These are phyloP conservation scores for Pythium volutum DNA, from an alignment of 352 stramenopile species.

Conservation along the genomic window DNA sequence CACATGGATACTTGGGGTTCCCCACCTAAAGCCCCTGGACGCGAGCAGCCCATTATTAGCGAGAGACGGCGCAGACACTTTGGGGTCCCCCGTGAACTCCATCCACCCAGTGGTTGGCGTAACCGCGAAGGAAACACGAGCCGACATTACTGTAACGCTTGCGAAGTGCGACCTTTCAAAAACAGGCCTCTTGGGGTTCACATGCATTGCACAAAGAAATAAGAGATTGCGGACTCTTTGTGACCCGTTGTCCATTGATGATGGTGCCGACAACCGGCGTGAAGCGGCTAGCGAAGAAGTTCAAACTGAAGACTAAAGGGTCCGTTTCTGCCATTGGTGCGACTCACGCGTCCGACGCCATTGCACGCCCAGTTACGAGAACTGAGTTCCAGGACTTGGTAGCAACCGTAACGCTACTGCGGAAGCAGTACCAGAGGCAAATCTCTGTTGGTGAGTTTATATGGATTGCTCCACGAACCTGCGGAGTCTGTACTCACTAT, in stretches of 20 bases:
- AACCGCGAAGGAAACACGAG: not conserved
- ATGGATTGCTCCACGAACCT: not conserved
- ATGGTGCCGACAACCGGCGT: not conserved
- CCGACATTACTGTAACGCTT: constrained; percentile 5
- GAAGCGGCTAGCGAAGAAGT: constrained; percentile 17
- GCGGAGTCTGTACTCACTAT: not conserved
- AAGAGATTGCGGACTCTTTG: not conserved
- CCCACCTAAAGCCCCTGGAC: constrained; percentile 41
- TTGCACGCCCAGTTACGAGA: constrained; percentile 44
- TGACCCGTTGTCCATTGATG: not conserved
- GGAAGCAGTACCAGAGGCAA: constrained; percentile 42
- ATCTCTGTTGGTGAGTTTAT: constrained; percentile 33
- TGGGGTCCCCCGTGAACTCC: not conserved
- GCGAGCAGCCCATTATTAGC: constrained; percentile 43
- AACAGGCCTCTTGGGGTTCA: not conserved
- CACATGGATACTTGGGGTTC: not conserved
- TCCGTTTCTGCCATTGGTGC: not conserved
- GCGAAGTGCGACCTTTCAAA: constrained; percentile 6
- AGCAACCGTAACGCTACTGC: constrained; percentile 37
- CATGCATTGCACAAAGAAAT: too few species aligned
- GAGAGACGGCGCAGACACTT: not conserved
- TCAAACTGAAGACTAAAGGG: not conserved
- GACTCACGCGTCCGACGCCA: constrained; percentile 17
- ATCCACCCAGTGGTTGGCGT: not conserved
- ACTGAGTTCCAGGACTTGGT: constrained; percentile 63